Evolutionary conservation across 2,329 filamentous ascomycete species (phyloP), one percentile per base, ranked within the genome.

Genomic region (Exophiala oligosperma): DNA sequence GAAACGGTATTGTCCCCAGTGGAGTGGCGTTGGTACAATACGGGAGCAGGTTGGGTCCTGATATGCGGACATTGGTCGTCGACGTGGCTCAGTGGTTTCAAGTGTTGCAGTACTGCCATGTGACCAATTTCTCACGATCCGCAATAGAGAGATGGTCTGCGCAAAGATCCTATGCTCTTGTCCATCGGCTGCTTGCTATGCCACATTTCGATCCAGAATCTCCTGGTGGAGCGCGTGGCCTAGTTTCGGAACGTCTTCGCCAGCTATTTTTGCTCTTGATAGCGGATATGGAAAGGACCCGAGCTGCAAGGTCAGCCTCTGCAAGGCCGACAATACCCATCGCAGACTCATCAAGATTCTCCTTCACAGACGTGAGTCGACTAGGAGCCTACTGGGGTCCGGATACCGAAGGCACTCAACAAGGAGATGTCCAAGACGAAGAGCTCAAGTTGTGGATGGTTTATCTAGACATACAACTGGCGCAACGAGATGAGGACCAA

Each of bases 41-140:
- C n/a, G 35, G 26, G 5, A 14, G 28, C 12, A 12, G 44, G 14
- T 32, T 61, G 1, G 41, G 52, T 8, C 40, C 12, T 14, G 53
- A 52, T 11, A 23, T 61, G 8, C 17, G 48, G 9, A 14, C 41
- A 9, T 43, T 55, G 26, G 24, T 61, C 17, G n/a, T 49, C 21
- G 59, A 61, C 46, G 48, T 44, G 9, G 55, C 58, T 26, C 54
- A 53, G n/a, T 61, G 59, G 59, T 58, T 61, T 41, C 59, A 58
- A 23, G 59, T 61, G 9, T 21, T 57, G 35, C 59, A 61, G 32
- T 49, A 55, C 49, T 50, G 50, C 37, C 41, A 46, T 6, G n/a
- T 58, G 14, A 41, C 49, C 47, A 54, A 58, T 17, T 57, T 55
- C 43, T 35, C 41, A 17, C 47, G 21, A 28, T 46, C 48, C 5